Conservation (phyloP, 2,329 filamentous ascomycete genomes). For the Botrytis fabae region DNA sequence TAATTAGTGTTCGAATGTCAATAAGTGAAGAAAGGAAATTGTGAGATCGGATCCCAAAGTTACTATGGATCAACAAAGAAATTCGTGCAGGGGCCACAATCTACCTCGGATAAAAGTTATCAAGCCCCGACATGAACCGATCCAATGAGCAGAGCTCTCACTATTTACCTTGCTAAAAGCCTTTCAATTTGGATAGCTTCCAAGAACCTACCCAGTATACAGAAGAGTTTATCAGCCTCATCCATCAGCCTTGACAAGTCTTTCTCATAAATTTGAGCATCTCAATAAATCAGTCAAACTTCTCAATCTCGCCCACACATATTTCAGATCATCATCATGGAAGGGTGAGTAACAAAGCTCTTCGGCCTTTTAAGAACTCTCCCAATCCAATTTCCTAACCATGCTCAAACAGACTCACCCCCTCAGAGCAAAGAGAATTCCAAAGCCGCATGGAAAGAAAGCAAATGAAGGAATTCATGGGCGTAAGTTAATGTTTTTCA, state of each 20-base stretch:
- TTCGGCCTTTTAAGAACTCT: neutral
- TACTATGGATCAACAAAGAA: neutral
- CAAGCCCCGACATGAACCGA: neutral
- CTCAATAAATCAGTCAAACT: no score
- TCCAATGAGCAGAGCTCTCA: conserved; percentile 3
- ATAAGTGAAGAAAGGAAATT: neutral
- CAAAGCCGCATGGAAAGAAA: conserved; percentile 94
- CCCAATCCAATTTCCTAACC: conserved; percentile 21
- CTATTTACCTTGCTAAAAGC: conserved; percentile 18
- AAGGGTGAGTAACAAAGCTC: conserved; percentile 34
- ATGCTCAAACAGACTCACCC: conserved; percentile 36
- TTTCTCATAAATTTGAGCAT: neutral
- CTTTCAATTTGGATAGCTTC: conserved; percentile 18
- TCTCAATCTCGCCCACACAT: neutral
- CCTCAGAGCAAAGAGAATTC: conserved; percentile 84
- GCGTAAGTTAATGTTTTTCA: conserved; percentile 57
- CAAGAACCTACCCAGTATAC: neutral
- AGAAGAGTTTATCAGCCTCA: conserved; percentile 23
- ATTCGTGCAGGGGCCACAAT: neutral
- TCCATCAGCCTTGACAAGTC: conserved; percentile 23
- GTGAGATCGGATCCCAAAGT: neutral
- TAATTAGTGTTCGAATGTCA: neutral
- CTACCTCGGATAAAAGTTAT: conserved; percentile 14
- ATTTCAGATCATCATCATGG: conserved; percentile 31
- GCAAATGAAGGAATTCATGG: conserved; percentile 99